Conservation (phyloP, 805 yeast species). For the Metschnikowia drakensbergensis region DNA sequence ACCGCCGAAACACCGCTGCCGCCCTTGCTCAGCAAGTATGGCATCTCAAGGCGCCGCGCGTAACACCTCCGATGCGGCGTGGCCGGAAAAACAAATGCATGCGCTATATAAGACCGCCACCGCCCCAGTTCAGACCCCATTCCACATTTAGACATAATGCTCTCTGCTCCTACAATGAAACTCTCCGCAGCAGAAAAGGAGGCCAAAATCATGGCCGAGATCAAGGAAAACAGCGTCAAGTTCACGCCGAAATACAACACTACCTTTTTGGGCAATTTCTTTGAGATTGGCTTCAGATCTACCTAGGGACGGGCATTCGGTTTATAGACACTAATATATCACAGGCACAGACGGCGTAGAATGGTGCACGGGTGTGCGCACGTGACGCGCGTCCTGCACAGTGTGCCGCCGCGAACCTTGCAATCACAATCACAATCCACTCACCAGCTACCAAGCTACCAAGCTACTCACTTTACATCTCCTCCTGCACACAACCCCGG, state of each 20-base stretch:
- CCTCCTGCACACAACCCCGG: too few species aligned
- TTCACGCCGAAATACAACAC: constrained; percentile 41
- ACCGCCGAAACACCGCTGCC: too few species aligned
- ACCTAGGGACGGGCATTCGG: constrained; percentile 5
- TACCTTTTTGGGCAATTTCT: constrained; percentile 39
- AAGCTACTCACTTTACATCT: too few species aligned
- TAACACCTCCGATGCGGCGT: neutral
- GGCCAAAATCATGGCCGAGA: constrained; percentile 44
- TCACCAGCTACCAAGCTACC: too few species aligned
- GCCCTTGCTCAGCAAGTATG: neutral
- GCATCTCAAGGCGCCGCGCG: neutral
- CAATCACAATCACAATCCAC: too few species aligned
- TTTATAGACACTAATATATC: neutral
- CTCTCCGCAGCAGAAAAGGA: constrained; percentile 40
- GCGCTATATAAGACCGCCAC: neutral
- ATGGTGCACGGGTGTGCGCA: neutral
- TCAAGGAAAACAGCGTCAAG: constrained; percentile 30
- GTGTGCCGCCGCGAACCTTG: too few species aligned
- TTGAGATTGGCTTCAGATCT: constrained; percentile 24
- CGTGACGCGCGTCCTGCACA: neutral
- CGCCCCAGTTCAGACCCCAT: neutral
- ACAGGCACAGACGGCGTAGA: neutral
- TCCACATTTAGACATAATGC: constrained; percentile 4
- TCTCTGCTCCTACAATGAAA: constrained; percentile 8
- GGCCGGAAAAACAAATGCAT: neutral